Base-by-base conservation (phyloP, 306 rosid genomes). In the Glycyrrhiza uralensis region DNA sequence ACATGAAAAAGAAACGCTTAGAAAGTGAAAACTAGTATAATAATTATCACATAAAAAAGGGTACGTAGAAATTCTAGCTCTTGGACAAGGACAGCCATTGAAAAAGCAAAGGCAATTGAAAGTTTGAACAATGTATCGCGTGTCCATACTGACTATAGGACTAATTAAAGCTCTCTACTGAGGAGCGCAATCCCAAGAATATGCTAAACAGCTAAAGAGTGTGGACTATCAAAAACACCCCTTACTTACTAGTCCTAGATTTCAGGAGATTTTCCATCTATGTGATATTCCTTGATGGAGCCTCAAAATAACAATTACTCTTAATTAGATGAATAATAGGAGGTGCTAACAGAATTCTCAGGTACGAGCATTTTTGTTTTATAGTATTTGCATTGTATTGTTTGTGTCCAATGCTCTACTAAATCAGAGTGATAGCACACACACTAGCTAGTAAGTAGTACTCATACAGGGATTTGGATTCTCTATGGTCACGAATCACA, bases 11-110 rank as follows among this genome's bases (percentile, higher is more conserved):
- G 9, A 7, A 20, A 44, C 7, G 0, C n/a, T 26, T 36, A 22
- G 7, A 60, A 60, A 17, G 55, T 35, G 45, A 45, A 50, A 67
- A 33, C 0, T 35, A 19, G 24, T 18, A 63, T 38, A 18, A 47
- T n/a, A 44, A 5, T 63, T 3, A 47, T 59, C 1, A 33, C 46
- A 3, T 60, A 7, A 22, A 61, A 51, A 71, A 38, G 14, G 66
- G 32, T n/a, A n/a, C n/a, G n/a, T 29, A 30, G 23, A 50, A 50
- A 78, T 78, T 60, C 20, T n/a, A n/a, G n/a, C n/a, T 46, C 14
- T 28, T 77, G 60, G 77, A 51, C 35, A 77, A 60, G n/a, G 72
- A 77, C 49, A 29, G 17, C 58, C 77, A 62, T 44, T 63, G 49
- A 61, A 47, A 77, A 69, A 35, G 65, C 46, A 70, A 77, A 77